These are phyloP conservation scores for Beta vulgaris DNA, from an alignment of 148 eudicot species.

Conservation along the genomic window DNA sequence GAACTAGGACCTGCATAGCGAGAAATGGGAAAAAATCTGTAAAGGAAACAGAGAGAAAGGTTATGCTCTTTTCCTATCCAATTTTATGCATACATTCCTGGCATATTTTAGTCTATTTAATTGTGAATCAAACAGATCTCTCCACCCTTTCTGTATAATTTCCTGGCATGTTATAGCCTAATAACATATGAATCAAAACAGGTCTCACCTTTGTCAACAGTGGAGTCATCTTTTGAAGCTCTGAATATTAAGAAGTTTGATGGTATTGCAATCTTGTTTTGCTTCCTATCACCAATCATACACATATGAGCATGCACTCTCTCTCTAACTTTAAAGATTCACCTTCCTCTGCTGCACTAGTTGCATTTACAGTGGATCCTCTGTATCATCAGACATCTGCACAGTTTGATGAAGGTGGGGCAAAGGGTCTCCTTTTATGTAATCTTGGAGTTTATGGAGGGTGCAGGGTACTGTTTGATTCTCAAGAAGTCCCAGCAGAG, in stretches of 20 bases:
- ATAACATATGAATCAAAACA: slow-evolving; percentile 33
- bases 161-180: neutral
- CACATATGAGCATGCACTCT: neutral
- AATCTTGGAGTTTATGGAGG: slow-evolving; percentile 90
- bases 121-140: slow-evolving; percentile 55
- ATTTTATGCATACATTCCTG: neutral
- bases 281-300: neutral
- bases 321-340: slow-evolving; percentile 1
- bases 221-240: slow-evolving; percentile 84
- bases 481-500: slow-evolving; percentile 79
- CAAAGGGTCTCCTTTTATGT: slow-evolving; percentile 83
- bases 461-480: slow-evolving; percentile 90
- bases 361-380: slow-evolving; percentile 97
- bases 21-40: slow-evolving; percentile 16
- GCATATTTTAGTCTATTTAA: neutral
- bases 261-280: slow-evolving; percentile 37
- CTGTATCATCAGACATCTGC: slow-evolving; percentile 95
- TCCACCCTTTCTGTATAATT: slow-evolving; percentile 45
- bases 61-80: slow-evolving; percentile 5
- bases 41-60: slow-evolving; percentile 27
- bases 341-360: slow-evolving; percentile 35
- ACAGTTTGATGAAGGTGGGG: slow-evolving; percentile 99
- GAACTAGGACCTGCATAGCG: slow-evolving; percentile 18
- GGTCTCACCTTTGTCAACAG: slow-evolving; percentile 81
- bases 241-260: slow-evolving; percentile 92